Base-by-base conservation (phyloP, 2,329 filamentous ascomycete species). In the Cladobotryum protrusum region DNA sequence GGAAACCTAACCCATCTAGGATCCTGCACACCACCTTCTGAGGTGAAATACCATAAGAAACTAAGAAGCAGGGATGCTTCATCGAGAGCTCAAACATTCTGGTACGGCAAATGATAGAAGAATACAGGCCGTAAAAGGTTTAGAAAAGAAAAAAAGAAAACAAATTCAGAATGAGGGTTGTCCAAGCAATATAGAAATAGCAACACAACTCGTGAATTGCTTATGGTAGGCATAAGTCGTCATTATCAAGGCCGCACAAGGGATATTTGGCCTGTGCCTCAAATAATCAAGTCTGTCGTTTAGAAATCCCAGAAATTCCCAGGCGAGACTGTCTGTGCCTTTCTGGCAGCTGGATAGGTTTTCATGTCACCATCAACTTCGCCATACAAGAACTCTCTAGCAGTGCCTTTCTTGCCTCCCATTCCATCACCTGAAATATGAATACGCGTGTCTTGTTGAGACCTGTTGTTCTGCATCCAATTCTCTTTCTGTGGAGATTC, bases 401-500 rank as follows among this genome's bases (percentile, higher is more conserved):
- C 67, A 20, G 73, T 68, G 39, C 74, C 77, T 63, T 73, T 79
- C 56, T 71, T 72, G 42, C 79, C 78, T 39, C 82, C 83, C 82
- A 85, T 86, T 52, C 83, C 83, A 56, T 84, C 78, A 20, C 81
- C 81, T 2, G 69, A 74, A 48, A 78, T 77, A 46, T 66, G 67
- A 35, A 73, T 72, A 52, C 42, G 45, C 5, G 43, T 52, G 54
- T 54, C 53, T 54, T 55, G 44, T 40, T 45, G 18, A 49, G 37
- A 17, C 61, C 58, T n/a, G 52, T 45, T 36, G 15, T 37, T 12
- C 19, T 43, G 43, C 5, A 34, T 34, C 18, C 13, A 44, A 48
- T 50, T 50, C 61, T 79, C 76, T 59, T 79, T 79, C 48, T 76
- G 73, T n/a, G 61, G 52, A 2, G 80, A 82, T 58, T 75, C 63